Evolutionary conservation across 805 yeast genomes (phyloP).

Genomic region (Cyberlindnera bimundalis): DNA sequence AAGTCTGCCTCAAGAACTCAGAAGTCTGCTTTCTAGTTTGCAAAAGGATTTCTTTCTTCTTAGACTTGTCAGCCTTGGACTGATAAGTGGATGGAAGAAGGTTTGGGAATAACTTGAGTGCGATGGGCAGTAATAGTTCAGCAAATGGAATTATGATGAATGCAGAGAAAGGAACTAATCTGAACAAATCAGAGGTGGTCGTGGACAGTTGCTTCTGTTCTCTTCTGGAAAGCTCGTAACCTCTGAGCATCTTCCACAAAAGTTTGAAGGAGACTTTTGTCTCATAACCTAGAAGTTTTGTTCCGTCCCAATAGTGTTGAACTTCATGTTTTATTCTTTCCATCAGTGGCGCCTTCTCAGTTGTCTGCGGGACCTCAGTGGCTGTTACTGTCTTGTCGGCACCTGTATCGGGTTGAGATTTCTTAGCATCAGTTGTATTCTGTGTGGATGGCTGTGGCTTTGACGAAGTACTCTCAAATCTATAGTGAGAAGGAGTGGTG

Average conservation of each 20-base stretch:
- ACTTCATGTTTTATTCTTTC: conserved; percentile 84
- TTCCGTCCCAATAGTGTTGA: conserved; percentile 93
- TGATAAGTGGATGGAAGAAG: conserved; percentile 91
- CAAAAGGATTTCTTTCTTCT: conserved; percentile 52
- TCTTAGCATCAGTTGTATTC: neutral
- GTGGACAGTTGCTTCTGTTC: conserved; percentile 85
- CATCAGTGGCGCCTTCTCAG: conserved; percentile 52
- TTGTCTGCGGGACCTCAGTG: neutral
- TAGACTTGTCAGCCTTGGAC: conserved; percentile 55
- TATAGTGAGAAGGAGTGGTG: neutral
- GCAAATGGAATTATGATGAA: conserved; percentile 92
- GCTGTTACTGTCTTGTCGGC: neutral
- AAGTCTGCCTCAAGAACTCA: conserved; percentile 59
- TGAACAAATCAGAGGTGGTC: conserved; percentile 78
- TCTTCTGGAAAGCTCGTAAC: conserved; percentile 88
- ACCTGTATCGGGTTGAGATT: neutral
- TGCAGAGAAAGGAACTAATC: conserved; percentile 90
- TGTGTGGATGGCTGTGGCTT: neutral
- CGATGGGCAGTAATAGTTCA: conserved; percentile 84
- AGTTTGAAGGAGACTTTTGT: conserved; percentile 79
- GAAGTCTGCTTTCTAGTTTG: conserved; percentile 64
- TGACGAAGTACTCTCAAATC: neutral
- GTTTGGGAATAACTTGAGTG: conserved; percentile 90
- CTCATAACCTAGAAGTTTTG: conserved; percentile 89
- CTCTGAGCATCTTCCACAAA: conserved; percentile 77